These are phyloP conservation scores for Cyathus striatus DNA, from an alignment of 768 basidiomycete species.

Conservation along the genomic window DNA sequence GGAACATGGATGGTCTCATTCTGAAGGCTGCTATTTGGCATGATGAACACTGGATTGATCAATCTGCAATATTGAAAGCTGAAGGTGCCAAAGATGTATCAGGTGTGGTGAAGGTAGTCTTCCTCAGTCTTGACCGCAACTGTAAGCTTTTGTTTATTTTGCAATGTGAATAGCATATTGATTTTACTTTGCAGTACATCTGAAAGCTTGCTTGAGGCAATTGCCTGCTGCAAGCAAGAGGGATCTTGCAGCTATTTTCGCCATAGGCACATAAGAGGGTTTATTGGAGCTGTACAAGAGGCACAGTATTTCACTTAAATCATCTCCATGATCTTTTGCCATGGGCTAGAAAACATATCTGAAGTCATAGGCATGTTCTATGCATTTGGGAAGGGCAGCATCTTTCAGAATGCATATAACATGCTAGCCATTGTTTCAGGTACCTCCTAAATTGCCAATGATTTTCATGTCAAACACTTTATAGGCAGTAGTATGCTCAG, in stretches of 20 bases:
- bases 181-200: conserved; percentile 53
- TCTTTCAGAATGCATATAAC: too few relatives aligned
- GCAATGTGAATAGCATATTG: too few relatives aligned
- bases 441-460: too few relatives aligned
- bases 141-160: conserved; percentile 41
- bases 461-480: too few relatives aligned
- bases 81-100: conserved; percentile 30
- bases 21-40: conserved; percentile 93
- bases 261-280: conserved; percentile 22
- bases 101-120: conserved; percentile 72
- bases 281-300: too few relatives aligned
- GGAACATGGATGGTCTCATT: conserved; percentile 94
- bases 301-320: too few relatives aligned
- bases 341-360: too few relatives aligned
- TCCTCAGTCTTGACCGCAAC: conserved; percentile 91
- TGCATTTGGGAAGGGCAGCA: too few relatives aligned
- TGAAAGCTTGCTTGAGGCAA: conserved; percentile 86
- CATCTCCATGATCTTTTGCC: too few relatives aligned
- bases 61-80: conserved; percentile 63
- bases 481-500: too few relatives aligned
- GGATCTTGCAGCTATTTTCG: conserved; percentile 71
- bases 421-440: too few relatives aligned
- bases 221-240: conserved; percentile 82
- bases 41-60: conserved; percentile 86
- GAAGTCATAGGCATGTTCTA: too few relatives aligned